Conservation (phyloP, 495 filamentous ascomycete species). For the Neurospora sp. region DNA sequence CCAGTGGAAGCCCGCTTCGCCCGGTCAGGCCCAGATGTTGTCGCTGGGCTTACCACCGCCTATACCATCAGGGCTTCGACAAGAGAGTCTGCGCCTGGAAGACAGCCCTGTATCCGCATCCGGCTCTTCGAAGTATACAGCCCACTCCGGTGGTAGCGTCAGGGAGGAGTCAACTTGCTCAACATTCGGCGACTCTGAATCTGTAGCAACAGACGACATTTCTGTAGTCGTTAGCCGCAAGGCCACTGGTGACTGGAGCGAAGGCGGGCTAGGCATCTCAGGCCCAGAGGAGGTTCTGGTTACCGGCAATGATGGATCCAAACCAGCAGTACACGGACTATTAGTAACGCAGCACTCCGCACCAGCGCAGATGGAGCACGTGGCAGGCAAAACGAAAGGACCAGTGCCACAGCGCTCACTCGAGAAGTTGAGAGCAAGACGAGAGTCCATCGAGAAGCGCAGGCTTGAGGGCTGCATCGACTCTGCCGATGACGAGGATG, state of each 20-base stretch:
- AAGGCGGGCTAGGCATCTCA: conserved; percentile 62
- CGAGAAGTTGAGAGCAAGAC: conserved; percentile 67
- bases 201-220: conserved; percentile 65
- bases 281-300: conserved; percentile 30
- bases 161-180: conserved; percentile 78
- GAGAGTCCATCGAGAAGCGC: conserved; percentile 64
- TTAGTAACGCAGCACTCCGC: conserved; percentile 58
- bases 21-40: conserved; percentile 32
- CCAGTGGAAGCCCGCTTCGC: conserved; percentile 76
- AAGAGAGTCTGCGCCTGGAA: conserved; percentile 50
- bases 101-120: conserved; percentile 85
- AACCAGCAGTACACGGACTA: conserved; percentile 32
- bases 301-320: conserved; percentile 19
- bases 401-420: conserved; percentile 53
- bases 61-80: conserved; percentile 53
- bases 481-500: conserved; percentile 87
- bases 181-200: conserved; percentile 78
- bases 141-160: conserved; percentile 59
- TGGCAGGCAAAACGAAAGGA: conserved; percentile 30
- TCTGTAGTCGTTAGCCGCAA: conserved; percentile 65
- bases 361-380: conserved; percentile 50
- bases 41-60: conserved; percentile 36
- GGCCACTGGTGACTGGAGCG: conserved; percentile 61
- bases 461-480: conserved; percentile 64
- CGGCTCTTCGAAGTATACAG: conserved; percentile 64